These are phyloP conservation scores for Agastache rugosa DNA, from an alignment of 257 asterid species.

Conservation along the genomic window DNA sequence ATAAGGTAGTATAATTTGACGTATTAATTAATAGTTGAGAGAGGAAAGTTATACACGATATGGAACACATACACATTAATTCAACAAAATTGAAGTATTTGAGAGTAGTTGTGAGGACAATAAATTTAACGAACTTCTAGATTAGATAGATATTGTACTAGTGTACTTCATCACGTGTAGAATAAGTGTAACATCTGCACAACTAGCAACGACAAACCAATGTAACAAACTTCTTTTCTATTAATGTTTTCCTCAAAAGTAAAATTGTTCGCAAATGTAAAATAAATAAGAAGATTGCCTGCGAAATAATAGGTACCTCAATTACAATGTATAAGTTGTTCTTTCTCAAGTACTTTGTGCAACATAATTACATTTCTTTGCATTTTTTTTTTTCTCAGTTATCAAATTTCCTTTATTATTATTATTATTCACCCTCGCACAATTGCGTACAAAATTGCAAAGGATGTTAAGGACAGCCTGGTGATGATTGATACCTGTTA, in stretches of 20 bases:
- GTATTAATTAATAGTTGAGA: no score
- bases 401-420: not conserved
- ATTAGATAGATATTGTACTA: no score
- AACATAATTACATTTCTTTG: conserved; percentile 49
- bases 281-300: conserved; percentile 21
- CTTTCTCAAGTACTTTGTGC: conserved; percentile 25
- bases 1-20: no score
- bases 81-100: no score
- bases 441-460: conserved; percentile 60
- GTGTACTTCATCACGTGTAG: not conserved
- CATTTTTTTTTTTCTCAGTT: conserved; percentile 14
- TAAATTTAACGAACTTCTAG: no score
- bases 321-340: conserved; percentile 23
- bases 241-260: not conserved
- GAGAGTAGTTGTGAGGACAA: no score
- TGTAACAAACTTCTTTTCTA: not conserved
- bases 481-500: conserved; percentile 32
- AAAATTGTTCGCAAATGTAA: not conserved
- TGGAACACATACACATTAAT: no score
- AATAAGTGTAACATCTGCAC: not conserved
- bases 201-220: not conserved
- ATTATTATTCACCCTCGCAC: conserved; percentile 47
- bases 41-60: no score
- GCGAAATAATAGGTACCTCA: conserved; percentile 36
- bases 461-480: conserved; percentile 31